Evolutionary conservation across 2,329 filamentous ascomycete species (phyloP).

Genomic region (Pseudogymnoascus sp.): DNA sequence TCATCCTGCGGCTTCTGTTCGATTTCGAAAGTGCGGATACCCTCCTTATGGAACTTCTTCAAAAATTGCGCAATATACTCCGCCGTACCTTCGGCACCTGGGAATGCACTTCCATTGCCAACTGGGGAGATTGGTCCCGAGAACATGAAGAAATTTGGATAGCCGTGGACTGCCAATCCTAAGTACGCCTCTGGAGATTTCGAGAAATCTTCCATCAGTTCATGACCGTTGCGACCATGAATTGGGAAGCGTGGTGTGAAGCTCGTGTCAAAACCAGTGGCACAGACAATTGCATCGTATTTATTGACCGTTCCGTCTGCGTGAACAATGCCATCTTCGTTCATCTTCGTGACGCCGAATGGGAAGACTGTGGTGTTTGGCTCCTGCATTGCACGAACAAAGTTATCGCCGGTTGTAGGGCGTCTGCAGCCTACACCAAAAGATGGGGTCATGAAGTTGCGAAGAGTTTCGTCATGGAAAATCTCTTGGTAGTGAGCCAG

Average conservation of each 20-base stretch:
- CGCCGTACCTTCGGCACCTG: slow-evolving; percentile 24
- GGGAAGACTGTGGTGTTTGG: slow-evolving; percentile 28
- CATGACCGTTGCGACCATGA: slow-evolving; percentile 16
- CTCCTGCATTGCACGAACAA: slow-evolving; percentile 7
- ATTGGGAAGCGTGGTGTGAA: slow-evolving; percentile 22
- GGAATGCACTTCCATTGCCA: slow-evolving; percentile 21
- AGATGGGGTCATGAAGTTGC: too few relatives aligned
- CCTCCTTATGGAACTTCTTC: slow-evolving; percentile 26
- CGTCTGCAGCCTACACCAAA: slow-evolving; percentile 7
- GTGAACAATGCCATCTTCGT: background rate
- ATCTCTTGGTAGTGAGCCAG: too few relatives aligned
- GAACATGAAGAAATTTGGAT: slow-evolving; percentile 17
- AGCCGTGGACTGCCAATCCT: slow-evolving; percentile 13
- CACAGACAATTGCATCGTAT: slow-evolving; percentile 31
- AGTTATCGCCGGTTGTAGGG: slow-evolving; percentile 89
- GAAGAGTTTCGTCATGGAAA: too few relatives aligned
- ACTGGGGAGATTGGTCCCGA: slow-evolving; percentile 22
- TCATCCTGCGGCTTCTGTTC: slow-evolving; percentile 31
- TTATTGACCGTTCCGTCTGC: background rate
- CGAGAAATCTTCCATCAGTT: slow-evolving; percentile 17
- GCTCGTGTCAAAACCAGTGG: slow-evolving; percentile 28
- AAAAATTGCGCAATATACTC: slow-evolving; percentile 30
- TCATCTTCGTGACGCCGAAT: slow-evolving; percentile 20
- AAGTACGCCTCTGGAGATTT: slow-evolving; percentile 20
- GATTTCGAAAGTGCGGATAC: slow-evolving; percentile 28